Conservation (phyloP, 2,329 filamentous ascomycete species). For the Cladophialophora immunda region DNA sequence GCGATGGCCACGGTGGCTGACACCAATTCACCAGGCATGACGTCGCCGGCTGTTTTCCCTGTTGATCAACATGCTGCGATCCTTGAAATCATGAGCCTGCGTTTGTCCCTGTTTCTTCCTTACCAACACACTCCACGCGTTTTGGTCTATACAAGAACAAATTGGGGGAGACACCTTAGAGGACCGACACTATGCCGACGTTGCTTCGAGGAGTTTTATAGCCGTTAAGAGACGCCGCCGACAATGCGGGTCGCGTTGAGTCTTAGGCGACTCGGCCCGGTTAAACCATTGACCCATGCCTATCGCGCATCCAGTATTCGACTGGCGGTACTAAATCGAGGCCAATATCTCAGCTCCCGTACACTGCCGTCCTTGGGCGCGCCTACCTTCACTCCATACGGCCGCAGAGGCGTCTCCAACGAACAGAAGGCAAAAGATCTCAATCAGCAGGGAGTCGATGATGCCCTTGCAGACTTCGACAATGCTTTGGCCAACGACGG, state of each 20-base stretch:
- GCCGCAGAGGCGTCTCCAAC: conserved; percentile 23
- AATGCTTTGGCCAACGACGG: conserved; percentile 49
- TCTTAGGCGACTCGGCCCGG: conserved; percentile 7
- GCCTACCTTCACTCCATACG: not conserved
- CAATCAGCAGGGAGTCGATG: conserved; percentile 41
- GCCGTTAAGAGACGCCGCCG: not conserved
- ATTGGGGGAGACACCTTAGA: not conserved
- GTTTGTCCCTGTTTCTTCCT: not conserved
- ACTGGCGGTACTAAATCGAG: not conserved
- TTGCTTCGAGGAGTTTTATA: not conserved
- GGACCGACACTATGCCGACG: not conserved
- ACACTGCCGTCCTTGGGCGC: not conserved
- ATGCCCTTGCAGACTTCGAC: conserved; percentile 39
- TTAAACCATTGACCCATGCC: conserved; percentile 12
- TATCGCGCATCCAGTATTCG: not conserved
- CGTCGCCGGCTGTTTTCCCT: conserved; percentile 10
- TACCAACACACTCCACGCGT: not conserved
- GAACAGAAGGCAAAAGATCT: conserved; percentile 38
- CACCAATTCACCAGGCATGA: not conserved
- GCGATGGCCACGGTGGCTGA: conserved; percentile 8
- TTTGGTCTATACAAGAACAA: not conserved
- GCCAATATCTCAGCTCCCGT: not conserved
- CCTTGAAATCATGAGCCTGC: conserved; percentile 1
- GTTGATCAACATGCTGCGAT: conserved; percentile 1
- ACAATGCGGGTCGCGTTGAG: conserved; percentile 8